Percentiles rank a stretch among this genome's conserved stretches.
Conservation (phyloP, 495 filamentous ascomycete genomes). For the Daldinia vernicosa region DNA sequence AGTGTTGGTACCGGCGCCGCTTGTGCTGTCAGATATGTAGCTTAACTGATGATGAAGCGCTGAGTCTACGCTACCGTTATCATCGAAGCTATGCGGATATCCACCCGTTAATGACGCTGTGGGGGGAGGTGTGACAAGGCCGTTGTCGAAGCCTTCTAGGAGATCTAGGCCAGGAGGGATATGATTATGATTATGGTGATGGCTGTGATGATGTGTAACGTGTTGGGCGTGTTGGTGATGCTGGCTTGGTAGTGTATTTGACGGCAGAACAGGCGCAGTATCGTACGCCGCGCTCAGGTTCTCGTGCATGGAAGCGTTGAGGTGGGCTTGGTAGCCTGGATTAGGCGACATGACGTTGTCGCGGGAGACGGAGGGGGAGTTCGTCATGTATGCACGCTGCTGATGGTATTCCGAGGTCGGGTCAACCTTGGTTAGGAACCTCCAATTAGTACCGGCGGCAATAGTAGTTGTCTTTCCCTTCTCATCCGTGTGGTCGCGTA, state of each 20-base stretch:
- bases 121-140: slow-evolving; percentile 51
- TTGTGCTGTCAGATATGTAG: slow-evolving; percentile 42
- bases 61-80: slow-evolving; percentile 10
- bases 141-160: slow-evolving; percentile 49
- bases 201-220: slow-evolving; percentile 11
- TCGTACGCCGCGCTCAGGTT: slow-evolving; percentile 55
- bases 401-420: slow-evolving; percentile 57
- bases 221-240: slow-evolving; percentile 15
- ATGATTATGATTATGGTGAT: slow-evolving; percentile 3
- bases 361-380: slow-evolving; percentile 41
- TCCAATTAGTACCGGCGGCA: slow-evolving; percentile 53
- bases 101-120: slow-evolving; percentile 46
- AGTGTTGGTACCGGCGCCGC: neutral
- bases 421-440: slow-evolving; percentile 58
- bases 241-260: slow-evolving; percentile 29
- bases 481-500: slow-evolving; percentile 51
- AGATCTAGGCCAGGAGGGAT: slow-evolving; percentile 41
- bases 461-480: slow-evolving; percentile 44
- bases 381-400: slow-evolving; percentile 50
- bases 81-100: slow-evolving; percentile 44
- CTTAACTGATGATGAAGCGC: slow-evolving; percentile 42
- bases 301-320: slow-evolving; percentile 56
- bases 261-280: slow-evolving; percentile 3
- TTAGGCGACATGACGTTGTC: slow-evolving; percentile 56
- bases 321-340: slow-evolving; percentile 53